Evolutionary conservation across 1,284 basidiomycete genomes (phyloP), one percentile per base, ranked within the genome.

Genomic region (Ustilago esculenta): DNA sequence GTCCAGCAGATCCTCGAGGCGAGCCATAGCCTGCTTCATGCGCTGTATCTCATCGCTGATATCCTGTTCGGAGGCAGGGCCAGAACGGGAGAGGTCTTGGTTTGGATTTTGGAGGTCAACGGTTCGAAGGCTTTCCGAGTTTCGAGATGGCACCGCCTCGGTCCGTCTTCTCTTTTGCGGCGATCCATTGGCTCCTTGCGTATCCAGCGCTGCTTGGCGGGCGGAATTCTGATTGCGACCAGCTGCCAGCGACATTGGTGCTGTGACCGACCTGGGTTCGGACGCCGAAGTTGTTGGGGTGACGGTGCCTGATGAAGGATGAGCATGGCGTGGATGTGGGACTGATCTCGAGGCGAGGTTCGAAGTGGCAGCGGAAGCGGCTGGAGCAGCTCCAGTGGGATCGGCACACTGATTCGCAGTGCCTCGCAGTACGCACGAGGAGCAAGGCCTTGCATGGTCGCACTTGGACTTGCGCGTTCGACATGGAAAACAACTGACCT

Each of bases 401-500:
- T 67, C 53, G 10, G 53, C 14, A 17, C 64, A 67, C 24, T 61
- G 52, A 30, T 41, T 36, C 1, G 53, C 32, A 1, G 64, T 67
- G 8, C 53, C 64, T 24, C 64, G 46, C 5, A 67, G 35, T 1
- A 67, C 45, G 41, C 64, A 67, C 9, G 64, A 67, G 6, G 64
- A 67, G 32, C 64, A 67, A 11, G 64, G 64, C 5, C 57, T 37
- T 2, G 64, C 51, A 34, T 67, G 64, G 33, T 67, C 64, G 41
- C 64, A 67, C 17, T 67, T 67, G 7, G 57, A 60, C 21, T 67
- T 67, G 48, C 64, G 64, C 30, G 44, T 49, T 27, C 57, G 58
- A 34, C 63, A 66, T 0, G 56, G 63, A 11, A 55, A 48, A 27
- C 63, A 66, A 42, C 63, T 66, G n/a, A 66, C 37, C 43, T 59